phyloP scores from a whole-genome alignment of 495 filamentous ascomycete genomes.

The Astrothelium macrocarpum region DNA sequence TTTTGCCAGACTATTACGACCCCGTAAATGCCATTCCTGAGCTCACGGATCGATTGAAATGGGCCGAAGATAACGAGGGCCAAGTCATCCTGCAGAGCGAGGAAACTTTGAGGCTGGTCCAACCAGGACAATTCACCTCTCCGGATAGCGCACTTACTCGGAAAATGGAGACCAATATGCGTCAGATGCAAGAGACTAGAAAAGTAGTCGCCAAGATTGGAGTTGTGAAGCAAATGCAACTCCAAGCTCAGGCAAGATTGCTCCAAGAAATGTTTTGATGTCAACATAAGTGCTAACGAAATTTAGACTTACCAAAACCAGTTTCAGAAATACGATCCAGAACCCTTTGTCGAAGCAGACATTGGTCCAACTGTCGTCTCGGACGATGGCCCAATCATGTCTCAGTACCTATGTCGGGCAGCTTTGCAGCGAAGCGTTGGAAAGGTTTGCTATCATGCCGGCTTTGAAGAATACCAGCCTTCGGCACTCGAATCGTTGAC shows the following conservation, averaged over 20 bases:
- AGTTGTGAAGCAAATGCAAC: conserved; percentile 98
- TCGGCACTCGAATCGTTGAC: conserved; percentile 85
- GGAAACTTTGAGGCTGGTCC: conserved; percentile 66
- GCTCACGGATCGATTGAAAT: conserved; percentile 60
- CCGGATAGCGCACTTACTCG: conserved; percentile 64
- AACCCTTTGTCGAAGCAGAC: conserved; percentile 81
- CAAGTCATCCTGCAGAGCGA: conserved; percentile 77
- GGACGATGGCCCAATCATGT: conserved; percentile 78
- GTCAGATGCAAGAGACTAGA: conserved; percentile 91
- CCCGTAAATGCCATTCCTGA: conserved; percentile 78
- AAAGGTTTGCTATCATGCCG: conserved; percentile 92
- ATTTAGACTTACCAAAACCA: conserved; percentile 89
- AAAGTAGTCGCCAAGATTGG: conserved; percentile 93
- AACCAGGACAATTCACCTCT: conserved; percentile 65
- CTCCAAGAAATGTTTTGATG: background rate
- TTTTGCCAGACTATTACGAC: conserved; percentile 90
- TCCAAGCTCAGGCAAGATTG: conserved; percentile 74
- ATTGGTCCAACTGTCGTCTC: conserved; percentile 75
- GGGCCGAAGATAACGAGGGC: conserved; percentile 79
- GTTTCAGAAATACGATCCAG: conserved; percentile 92
- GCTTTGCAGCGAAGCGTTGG: conserved; percentile 82
- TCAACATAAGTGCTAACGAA: background rate
- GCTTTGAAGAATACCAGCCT: conserved; percentile 95
- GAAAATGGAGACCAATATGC: conserved; percentile 82
- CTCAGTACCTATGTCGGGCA: conserved; percentile 64